Base-by-base conservation (phyloP, 805 yeast genomes). In the Saturnispora hagleri region DNA sequence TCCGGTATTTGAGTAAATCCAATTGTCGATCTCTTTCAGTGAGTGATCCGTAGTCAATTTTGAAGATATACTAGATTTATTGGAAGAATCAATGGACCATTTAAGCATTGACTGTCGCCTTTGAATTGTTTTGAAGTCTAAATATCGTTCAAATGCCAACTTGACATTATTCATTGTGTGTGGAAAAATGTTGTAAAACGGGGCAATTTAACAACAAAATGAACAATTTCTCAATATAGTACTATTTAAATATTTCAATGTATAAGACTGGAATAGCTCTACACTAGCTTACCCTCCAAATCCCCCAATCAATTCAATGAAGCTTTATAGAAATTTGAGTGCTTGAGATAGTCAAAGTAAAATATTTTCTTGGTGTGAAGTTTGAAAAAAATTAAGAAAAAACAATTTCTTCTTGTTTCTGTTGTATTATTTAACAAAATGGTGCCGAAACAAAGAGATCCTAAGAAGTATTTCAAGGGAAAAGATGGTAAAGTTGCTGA, bases 401-500 rank as follows among this genome's bases (percentile, higher is more conserved):
- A 38, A 38, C 13, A n/a, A 36, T 36, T 35, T 38, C 42, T 18
- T 8, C 26, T 38, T 38, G 20, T 18, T 18, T 38, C 15, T 38
- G 13, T 9, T 18, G 13, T 18, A 38, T 9, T 38, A 17, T 8
- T 9, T 18, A 38, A 18, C 22, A 18, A 13, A 41, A 41, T 41
- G 44, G 44, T 24, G 31, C n/a, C 44, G 31, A 41, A 24, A 24
- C 44, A 41, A n/a, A 41, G 31, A n/a, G 44, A 41, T 41, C 12
- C 44, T 13, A 41, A 52, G 34, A 53, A 53, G 15, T 58, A 59
- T 43, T 49, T 51, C 18, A 56, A 57, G 7, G 69, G 67, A 22
- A 64, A 61, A 51, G 66, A 68, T 47, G 58, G 60, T 15, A 67
- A 67, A 53, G 59, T 57, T 3, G 75, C 78, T 51, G 97, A 89